Evolutionary conservation across 176 grass and related monocot species (phyloP).

Genomic region (Coix lacrymajobi): DNA sequence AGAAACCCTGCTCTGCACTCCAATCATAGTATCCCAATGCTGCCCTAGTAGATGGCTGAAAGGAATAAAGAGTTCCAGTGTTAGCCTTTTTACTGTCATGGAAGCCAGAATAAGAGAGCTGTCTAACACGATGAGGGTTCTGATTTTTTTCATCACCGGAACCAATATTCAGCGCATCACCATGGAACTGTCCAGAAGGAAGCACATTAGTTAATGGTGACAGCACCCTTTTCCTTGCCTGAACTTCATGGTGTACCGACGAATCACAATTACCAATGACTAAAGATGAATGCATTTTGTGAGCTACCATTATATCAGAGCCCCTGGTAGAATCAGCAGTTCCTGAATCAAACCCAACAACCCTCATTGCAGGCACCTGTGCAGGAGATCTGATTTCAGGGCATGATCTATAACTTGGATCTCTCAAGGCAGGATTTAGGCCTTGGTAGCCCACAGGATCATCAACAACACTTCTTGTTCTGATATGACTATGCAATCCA

Average conservation of each 20-base stretch:
- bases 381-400: constrained; percentile 24
- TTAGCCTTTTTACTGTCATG: constrained; percentile 80
- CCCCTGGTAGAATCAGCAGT: background rate
- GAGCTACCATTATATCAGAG: constrained; percentile 30
- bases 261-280: constrained; percentile 31
- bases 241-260: constrained; percentile 24
- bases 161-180: constrained; percentile 68
- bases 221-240: constrained; percentile 70
- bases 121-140: constrained; percentile 12
- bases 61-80: constrained; percentile 36
- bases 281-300: constrained; percentile 46
- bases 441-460: constrained; percentile 30
- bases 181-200: constrained; percentile 46
- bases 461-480: constrained; percentile 19
- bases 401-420: constrained; percentile 38
- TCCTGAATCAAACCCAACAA: constrained; percentile 80
- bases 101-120: constrained; percentile 32
- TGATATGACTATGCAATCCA: constrained; percentile 27
- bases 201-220: constrained; percentile 67
- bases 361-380: constrained; percentile 52
- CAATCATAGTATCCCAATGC: constrained; percentile 13
- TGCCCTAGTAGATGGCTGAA: constrained; percentile 28
- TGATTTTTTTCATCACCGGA: constrained; percentile 21
- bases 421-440: constrained; percentile 41
- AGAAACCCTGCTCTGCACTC: background rate